Evolutionary conservation across 2,329 filamentous ascomycete species (phyloP).

Genomic region (Fusarium lyarnte): DNA sequence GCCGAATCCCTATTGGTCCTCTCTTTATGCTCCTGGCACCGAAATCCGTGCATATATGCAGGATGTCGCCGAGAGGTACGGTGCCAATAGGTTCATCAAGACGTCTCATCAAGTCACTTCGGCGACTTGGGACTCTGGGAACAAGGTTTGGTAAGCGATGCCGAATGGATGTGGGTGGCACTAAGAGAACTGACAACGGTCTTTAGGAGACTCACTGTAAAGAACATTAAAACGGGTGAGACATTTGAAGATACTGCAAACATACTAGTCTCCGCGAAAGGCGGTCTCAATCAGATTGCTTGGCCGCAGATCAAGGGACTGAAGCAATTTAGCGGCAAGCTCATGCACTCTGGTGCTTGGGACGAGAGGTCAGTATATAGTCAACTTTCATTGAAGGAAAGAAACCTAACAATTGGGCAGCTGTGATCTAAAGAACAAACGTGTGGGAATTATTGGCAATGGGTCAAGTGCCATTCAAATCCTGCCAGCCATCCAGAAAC

Average conservation of each 20-base stretch:
- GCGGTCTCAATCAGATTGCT: neutral
- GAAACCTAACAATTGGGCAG: neutral
- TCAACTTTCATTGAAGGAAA: fast-evolving
- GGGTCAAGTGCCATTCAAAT: neutral
- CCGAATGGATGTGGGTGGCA: fast-evolving
- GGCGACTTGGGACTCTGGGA: neutral
- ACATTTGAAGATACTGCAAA: neutral
- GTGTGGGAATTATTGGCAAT: neutral
- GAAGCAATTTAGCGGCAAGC: neutral
- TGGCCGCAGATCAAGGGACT: neutral
- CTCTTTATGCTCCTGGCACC: neutral
- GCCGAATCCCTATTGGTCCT: neutral
- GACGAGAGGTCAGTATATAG: neutral
- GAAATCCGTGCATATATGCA: neutral
- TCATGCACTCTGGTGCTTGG: neutral
- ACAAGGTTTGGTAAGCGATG: neutral
- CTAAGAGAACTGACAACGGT: neutral
- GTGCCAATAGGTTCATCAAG: neutral
- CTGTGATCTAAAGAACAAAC: neutral
- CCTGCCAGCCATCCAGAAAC: neutral
- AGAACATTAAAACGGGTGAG: neutral
- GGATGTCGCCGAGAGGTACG: neutral
- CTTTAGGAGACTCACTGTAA: neutral
- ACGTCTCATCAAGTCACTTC: neutral
- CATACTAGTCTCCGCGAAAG: neutral